phyloP scores from a whole-genome alignment of 225 moss, liverwort and hornwort genomes.

The Marchantia paleacea region DNA sequence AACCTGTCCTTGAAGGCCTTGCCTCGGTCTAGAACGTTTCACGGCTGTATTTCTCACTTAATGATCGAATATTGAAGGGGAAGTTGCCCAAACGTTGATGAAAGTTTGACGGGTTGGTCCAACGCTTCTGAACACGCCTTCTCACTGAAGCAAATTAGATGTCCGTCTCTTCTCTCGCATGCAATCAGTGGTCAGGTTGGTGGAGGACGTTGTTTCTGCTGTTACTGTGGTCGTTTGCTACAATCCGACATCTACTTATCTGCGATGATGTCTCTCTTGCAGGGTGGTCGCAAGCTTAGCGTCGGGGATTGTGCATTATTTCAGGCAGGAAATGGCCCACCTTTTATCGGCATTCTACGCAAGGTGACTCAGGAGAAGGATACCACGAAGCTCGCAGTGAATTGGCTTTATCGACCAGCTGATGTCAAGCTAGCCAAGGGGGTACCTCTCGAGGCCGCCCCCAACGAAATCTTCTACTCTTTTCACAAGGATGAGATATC shows the following conservation, averaged over 20 bases:
- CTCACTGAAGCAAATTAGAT: too few relatives aligned
- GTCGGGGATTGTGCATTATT: slow-evolving; percentile 95
- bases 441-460: slow-evolving; percentile 74
- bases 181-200: too few relatives aligned
- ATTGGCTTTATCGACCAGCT: slow-evolving; percentile 84
- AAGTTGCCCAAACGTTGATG: too few relatives aligned
- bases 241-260: not conserved
- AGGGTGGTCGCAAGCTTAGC: slow-evolving; percentile 93
- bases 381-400: slow-evolving; percentile 65
- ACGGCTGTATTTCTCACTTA: too few relatives aligned
- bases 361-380: slow-evolving; percentile 67
- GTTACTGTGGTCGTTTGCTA: too few relatives aligned
- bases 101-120: too few relatives aligned
- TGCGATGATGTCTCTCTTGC: slow-evolving; percentile 19
- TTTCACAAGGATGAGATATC: slow-evolving; percentile 98
- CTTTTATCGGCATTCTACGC: slow-evolving; percentile 85
- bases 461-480: slow-evolving; percentile 97
- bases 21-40: too few relatives aligned
- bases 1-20: too few relatives aligned
- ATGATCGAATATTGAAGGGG: too few relatives aligned
- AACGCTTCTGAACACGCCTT: too few relatives aligned
- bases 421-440: slow-evolving; percentile 86
- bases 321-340: slow-evolving; percentile 68
- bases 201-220: too few relatives aligned
- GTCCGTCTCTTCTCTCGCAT: too few relatives aligned